Evolutionary conservation across 352 stramenopile genomes (phyloP), one percentile per base, ranked within the genome.

Genomic region (Phytophthora sp.): DNA sequence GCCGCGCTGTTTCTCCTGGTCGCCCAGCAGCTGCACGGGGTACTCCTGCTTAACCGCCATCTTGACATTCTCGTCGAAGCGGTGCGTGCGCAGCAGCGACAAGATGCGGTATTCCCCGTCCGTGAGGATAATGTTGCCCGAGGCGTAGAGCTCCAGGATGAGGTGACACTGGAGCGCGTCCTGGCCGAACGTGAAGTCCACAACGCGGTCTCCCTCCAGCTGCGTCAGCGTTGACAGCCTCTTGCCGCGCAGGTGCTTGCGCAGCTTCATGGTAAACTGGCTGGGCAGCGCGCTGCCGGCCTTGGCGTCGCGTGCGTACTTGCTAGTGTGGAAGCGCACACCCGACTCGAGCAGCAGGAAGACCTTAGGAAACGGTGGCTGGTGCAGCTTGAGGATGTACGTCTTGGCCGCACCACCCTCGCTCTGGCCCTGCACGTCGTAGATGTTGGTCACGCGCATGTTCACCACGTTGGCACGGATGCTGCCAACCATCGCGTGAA

Each of bases 241-340:
- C 66, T 99, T 97, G 54, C 90, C 90, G 31, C 96, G 90, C 23
- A 99, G 74, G 68, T 99, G 97, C 77, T 99, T 99, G 27, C 97
- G 89, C 52, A 99, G 71, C 80, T 99, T 99, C 90, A 98, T 98
- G 33, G 91, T 97, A 73, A 99, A 99, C 53, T 94, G 91, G 33
- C 86, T 97, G 13, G 97, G 97, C 54, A 98, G 84, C 20, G 89
- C 73, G 12, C 78, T 79, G 24, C 78, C 78, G 15, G 82, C 77
- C 42, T 80, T 80, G 18, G 61, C 54, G 36, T 91, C 80, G 33
- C 88, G 81, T 44, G 86, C 86, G 63, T 93, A 98, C 60, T 94
- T 89, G 47, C 95, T 99, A 26, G 91, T 96, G 77, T 99, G 97
- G 79, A 99, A 99, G 33, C 97, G 90, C 41, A 99, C 90, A 27